Conservation (phyloP, 129 eudicot genomes). For the Pittosporum tobira region DNA sequence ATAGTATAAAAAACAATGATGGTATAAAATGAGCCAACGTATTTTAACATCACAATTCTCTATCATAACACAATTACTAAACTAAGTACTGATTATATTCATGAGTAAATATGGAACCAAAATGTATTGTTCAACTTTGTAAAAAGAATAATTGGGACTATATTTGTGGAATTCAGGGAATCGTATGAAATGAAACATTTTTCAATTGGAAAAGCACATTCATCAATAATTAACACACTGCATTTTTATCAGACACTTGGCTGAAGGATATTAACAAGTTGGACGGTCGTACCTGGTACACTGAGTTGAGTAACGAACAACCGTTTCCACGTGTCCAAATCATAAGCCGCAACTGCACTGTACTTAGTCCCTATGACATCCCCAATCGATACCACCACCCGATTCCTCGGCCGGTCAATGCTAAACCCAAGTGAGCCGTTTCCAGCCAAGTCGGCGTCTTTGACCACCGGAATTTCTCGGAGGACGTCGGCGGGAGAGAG, state of each 20-base stretch:
- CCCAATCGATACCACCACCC: slow-evolving; percentile 31
- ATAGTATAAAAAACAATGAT: too few species aligned
- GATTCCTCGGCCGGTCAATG: slow-evolving; percentile 41
- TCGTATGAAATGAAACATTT: too few species aligned
- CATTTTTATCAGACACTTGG: not conserved
- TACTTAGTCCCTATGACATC: slow-evolving; percentile 35
- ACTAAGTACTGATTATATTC: too few species aligned
- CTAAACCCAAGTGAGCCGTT: slow-evolving; percentile 34
- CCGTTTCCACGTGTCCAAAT: slow-evolving; percentile 35
- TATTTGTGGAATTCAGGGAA: too few species aligned
- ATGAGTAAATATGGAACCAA: too few species aligned
- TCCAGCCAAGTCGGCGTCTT: slow-evolving; percentile 26
- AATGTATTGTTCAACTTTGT: too few species aligned
- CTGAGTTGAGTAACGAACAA: slow-evolving; percentile 44
- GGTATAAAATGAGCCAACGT: too few species aligned
- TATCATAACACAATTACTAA: too few species aligned
- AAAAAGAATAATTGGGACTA: too few species aligned
- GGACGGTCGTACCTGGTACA: slow-evolving; percentile 31
- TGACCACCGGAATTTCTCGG: slow-evolving; percentile 29
- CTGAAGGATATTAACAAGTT: not conserved
- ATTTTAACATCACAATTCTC: too few species aligned
- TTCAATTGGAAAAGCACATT: too few species aligned
- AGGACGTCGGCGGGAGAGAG: not conserved
- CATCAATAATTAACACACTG: too few species aligned
- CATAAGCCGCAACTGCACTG: slow-evolving; percentile 57